Evolutionary conservation across 495 filamentous ascomycete species (phyloP), one percentile per base, ranked within the genome.

Genomic region (Penicillium diatomitis): DNA sequence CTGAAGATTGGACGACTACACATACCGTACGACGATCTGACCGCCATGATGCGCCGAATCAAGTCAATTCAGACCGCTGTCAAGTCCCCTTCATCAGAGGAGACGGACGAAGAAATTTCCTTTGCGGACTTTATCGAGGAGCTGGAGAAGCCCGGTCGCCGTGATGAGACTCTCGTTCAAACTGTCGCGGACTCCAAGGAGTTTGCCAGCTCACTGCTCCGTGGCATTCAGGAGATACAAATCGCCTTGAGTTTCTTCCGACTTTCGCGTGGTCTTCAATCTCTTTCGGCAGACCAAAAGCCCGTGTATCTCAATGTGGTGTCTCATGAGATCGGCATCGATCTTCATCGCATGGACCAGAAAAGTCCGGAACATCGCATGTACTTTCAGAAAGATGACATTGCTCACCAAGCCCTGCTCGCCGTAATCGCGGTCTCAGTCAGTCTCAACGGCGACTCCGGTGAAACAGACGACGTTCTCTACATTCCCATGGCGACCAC

Each of bases 401-500:
- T 96, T 53, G 92, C 92, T 12, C 92, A 99, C 61, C 90, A 99
- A 73, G 92, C 92, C 27, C 76, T 99, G 38, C 75, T 94, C 31
- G 90, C 92, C 11, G 92, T 88, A 4, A 84, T 96, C 20, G 94
- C 92, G 4, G 84, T 97, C 34, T 90, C 90, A 2, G 76, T 96
- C 48, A 92, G 88, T 49, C 72, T 99, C 39, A 90, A 95, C 57
- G 88, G 96, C 66, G 87, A 88, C 29, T 77, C 82, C 10, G 86
- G 85, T 7, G 87, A 87, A 62, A 82, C 85, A 0, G 87, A 96
- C 61, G 83, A 89, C 52, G 78, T 99, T 46, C 72, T 94, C 10
- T 97, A 97, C 63, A 82, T 99, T 31, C 92, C 92, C 0, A 99
- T 99, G 94, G 87, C 91, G 29, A 99, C 92, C 4, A 94, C 89